Evolutionary conservation across 1,139 yeast species (phyloP), one percentile per base, ranked within the genome.

Genomic region (Yamadazyma aaseri): DNA sequence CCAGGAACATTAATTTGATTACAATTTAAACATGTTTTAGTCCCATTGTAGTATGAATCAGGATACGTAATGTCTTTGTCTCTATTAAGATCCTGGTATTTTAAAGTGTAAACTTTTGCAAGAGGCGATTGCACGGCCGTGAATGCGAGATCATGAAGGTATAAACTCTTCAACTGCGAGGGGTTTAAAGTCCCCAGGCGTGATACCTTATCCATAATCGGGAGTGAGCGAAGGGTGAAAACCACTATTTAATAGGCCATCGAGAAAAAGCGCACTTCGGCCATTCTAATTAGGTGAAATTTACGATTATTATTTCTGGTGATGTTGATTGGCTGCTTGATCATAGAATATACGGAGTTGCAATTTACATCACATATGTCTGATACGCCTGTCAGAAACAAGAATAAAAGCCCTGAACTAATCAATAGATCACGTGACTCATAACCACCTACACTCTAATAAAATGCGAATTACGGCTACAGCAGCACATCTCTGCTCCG

Each of bases 1-100:
- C 78, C 78, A 0, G 81, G 74, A 1, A 78, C 56, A 31, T 60
- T 56, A 3, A 73, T 46, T 4, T 55, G 46, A 2, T 75, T 73
- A 51, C 85, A 78, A 11, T 49, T 46, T 1, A 53, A 48, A 44
- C 85, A 79, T 44, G 65, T 66, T 42, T 64, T 70, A 12, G 28
- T 14, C 2, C 49, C 49, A 30, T 47, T 52, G 5, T 44, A 37
- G 35, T 46, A 35, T 6, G 38, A 21, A 0, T 48, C 50, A 1
- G 73, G 70, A 18, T 63, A 46, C 27, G 52, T 57, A 27, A 65
- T 49, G 18, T 46, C 40, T 34, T 59, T 51, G 12, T 53, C 54
- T 18, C 43, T 39, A 17, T 56, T 56, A 31, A 52, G 47, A 3
- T 41, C 36, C 14, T 49, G 47, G 33, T 59, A 57, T n/a, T 44